Percentiles rank a stretch among this genome's conserved stretches.
Conservation (phyloP, 2,329 filamentous ascomycete genomes). For the Ascosphaera apis region DNA sequence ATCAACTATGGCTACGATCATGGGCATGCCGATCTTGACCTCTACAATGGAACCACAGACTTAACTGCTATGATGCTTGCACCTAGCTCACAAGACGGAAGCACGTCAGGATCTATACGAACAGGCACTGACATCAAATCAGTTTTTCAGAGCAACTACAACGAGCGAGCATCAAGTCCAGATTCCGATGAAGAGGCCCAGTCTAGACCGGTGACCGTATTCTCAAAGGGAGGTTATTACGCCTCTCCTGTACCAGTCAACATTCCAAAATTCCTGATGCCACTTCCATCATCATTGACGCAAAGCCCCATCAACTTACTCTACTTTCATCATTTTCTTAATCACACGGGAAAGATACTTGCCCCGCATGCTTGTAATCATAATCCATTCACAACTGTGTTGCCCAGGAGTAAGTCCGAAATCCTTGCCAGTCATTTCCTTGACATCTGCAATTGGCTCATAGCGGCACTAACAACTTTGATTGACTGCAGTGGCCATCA, state of each 20-base stretch:
- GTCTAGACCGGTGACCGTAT: slow-evolving; percentile 22
- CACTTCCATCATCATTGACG: slow-evolving; percentile 32
- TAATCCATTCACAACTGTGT: slow-evolving; percentile 35
- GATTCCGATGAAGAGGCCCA: slow-evolving; percentile 28
- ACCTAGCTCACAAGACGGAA: neutral
- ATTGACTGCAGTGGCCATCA: slow-evolving; percentile 19
- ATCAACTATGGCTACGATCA: slow-evolving; percentile 44
- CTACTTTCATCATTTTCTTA: slow-evolving; percentile 51
- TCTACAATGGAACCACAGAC: slow-evolving; percentile 45
- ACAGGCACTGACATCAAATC: neutral
- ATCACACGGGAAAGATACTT: slow-evolving; percentile 51
- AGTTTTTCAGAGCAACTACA: slow-evolving; percentile 1
- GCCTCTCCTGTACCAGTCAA: slow-evolving; percentile 42
- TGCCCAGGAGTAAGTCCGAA: slow-evolving; percentile 35
- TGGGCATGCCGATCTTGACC: slow-evolving; percentile 45
- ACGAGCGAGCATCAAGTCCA: slow-evolving; percentile 4
- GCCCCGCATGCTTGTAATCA: slow-evolving; percentile 38
- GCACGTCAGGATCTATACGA: neutral
- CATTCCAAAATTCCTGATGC: slow-evolving; percentile 33
- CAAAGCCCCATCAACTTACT: slow-evolving; percentile 64
- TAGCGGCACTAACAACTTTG: slow-evolving; percentile 16
- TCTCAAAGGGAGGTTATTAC: slow-evolving; percentile 44
- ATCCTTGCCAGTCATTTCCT: slow-evolving; percentile 20
- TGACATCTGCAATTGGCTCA: slow-evolving; percentile 26
- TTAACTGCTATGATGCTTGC: slow-evolving; percentile 30